Base-by-base conservation (phyloP, 345 rosid species). In the Citrus australasica region DNA sequence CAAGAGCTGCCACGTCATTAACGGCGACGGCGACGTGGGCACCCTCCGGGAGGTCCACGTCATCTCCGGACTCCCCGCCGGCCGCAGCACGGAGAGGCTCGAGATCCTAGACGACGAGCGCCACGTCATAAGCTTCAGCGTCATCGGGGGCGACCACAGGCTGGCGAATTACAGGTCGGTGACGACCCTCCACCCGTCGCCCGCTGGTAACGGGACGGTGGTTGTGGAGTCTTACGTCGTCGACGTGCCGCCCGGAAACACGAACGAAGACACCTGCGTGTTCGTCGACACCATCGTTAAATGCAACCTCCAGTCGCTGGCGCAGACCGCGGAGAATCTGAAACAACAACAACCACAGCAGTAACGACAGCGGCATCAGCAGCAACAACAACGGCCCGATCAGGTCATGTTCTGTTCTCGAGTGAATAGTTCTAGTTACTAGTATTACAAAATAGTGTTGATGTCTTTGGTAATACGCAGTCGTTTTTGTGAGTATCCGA, bases 71-170 rank as follows among this genome's bases (percentile, higher is more conserved):
- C 84, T 89, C 46, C 90, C 92, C 22, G 92, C 92, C 17, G 86
- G 38, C 4, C 63, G 62, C 62, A 86, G 90, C 84, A 87, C 85
- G 13, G 92, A 89, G 76, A 84, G 90, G 7, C 84, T 89, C 63
- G 92, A 89, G 85, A 83, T 89, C 81, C 84, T 89, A 22, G 90
- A 89, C 84, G 92, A 89, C 61, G 89, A 85, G 60, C 79, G 64
- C 40, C 88, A 89, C 81, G 89, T 89, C 25, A 46, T 89, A 69
- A 87, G 92, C 83, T 87, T 89, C 83, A 87, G 90, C 83, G 82
- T 89, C 42, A 83, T 89, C 67, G 92, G 90, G 7, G 92, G 90
- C 19, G 89, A 87, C 71, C 92, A 89, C 79, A 81, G 92, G 75
- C 85, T 89, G 6, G 83, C 84, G 4, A 87, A 89, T 77, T 89